Conservation (phyloP, 257 asterid genomes). For the Anisodus tanguticus region DNA sequence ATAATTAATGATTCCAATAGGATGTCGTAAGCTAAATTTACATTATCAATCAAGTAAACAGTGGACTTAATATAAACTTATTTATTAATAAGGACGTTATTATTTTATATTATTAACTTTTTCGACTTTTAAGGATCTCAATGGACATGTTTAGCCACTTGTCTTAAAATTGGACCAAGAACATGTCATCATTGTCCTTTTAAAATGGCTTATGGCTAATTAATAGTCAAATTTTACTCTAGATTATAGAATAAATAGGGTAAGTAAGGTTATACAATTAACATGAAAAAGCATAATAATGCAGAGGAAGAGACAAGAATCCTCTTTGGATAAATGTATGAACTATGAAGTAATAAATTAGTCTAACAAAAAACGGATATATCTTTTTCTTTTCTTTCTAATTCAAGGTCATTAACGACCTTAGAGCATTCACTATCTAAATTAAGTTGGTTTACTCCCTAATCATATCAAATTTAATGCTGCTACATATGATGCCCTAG, state of each 20-base stretch:
- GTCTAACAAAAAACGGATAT: neutral
- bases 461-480: too few species aligned
- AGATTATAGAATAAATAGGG: neutral
- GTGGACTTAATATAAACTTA: too few species aligned
- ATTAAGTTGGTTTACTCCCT: too few species aligned
- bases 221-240: neutral
- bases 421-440: too few species aligned
- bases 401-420: too few species aligned
- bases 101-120: conserved; percentile 25
- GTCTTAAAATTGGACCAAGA: neutral
- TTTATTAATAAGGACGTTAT: conserved; percentile 35
- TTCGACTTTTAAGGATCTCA: conserved; percentile 29
- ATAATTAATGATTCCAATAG: conserved; percentile 1
- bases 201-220: neutral
- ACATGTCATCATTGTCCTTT: neutral
- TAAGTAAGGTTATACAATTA: neutral
- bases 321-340: neutral
- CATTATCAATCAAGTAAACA: too few species aligned
- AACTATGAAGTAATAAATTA: neutral
- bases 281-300: neutral
- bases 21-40: neutral
- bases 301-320: neutral
- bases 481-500: too few species aligned
- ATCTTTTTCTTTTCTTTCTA: neutral
- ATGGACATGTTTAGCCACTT: conserved; percentile 28